phyloP scores from a whole-genome alignment of 1,284 basidiomycete genomes.

The Athelia psychrophila region DNA sequence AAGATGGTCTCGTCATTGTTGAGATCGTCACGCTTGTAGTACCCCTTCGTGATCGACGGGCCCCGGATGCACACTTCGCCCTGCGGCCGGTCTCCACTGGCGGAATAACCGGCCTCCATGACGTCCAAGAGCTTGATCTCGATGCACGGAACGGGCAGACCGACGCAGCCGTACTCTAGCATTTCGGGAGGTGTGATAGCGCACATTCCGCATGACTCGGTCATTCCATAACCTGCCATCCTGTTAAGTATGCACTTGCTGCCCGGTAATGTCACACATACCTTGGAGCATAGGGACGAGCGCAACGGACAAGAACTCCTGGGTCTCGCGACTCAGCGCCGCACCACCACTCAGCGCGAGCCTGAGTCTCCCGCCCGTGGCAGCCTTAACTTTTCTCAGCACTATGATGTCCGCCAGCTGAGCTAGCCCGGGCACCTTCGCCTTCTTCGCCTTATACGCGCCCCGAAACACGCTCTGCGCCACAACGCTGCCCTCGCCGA shows the following conservation, averaged over 20 bases:
- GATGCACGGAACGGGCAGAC: slow-evolving; percentile 79
- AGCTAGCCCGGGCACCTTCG: slow-evolving; percentile 63
- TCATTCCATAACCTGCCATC: slow-evolving; percentile 88
- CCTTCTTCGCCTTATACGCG: slow-evolving; percentile 67
- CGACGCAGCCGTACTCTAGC: slow-evolving; percentile 76
- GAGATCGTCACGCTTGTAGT: slow-evolving; percentile 89
- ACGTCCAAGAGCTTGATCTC: slow-evolving; percentile 90
- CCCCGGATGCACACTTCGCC: slow-evolving; percentile 88
- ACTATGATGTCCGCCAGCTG: slow-evolving; percentile 76
- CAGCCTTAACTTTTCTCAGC: slow-evolving; percentile 72
- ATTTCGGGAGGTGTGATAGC: slow-evolving; percentile 79
- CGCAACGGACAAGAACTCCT: slow-evolving; percentile 84
- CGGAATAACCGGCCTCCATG: slow-evolving; percentile 77
- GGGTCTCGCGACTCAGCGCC: slow-evolving; percentile 81
- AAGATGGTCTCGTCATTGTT: slow-evolving; percentile 82
- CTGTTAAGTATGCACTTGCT: too few relatives aligned
- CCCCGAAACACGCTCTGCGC: slow-evolving; percentile 76
- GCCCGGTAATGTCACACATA: too few relatives aligned
- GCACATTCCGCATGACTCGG: slow-evolving; percentile 89
- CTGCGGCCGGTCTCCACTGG: slow-evolving; percentile 68
- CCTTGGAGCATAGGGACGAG: slow-evolving; percentile 86
- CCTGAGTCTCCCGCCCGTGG: slow-evolving; percentile 85
- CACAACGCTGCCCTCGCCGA: slow-evolving; percentile 62
- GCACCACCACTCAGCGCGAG: slow-evolving; percentile 85
- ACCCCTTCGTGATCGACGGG: slow-evolving; percentile 67